Evolutionary conservation across 305 asterid species (phyloP).

Genomic region (Fraxinus sp.): DNA sequence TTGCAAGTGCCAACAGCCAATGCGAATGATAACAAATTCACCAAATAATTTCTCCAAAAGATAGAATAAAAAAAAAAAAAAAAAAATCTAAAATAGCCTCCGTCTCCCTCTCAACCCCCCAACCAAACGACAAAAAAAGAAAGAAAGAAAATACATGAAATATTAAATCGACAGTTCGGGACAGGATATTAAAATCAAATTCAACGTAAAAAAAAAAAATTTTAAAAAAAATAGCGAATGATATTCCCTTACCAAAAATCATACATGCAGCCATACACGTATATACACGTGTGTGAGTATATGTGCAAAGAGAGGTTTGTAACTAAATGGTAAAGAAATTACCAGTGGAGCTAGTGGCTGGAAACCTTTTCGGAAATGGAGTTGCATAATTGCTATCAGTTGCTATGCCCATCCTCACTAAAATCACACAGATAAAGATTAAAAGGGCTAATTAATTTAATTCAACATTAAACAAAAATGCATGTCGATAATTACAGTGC

Average conservation of each 20-base stretch:
- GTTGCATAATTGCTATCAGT: constrained; percentile 18
- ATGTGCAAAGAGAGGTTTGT: background rate
- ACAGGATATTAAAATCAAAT: background rate
- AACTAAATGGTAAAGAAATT: background rate
- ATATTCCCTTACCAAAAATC: background rate
- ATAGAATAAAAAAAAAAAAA: background rate
- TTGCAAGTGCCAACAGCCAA: background rate
- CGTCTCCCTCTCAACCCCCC: background rate
- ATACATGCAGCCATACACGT: constrained; percentile 5
- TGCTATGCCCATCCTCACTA: constrained; percentile 41
- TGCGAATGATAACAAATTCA: background rate
- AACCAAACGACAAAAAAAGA: background rate
- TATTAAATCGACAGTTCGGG: background rate
- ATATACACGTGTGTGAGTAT: background rate
- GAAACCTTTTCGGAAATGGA: constrained; percentile 33
- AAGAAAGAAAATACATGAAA: background rate
- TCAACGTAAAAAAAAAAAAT: background rate
- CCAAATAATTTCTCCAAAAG: background rate
- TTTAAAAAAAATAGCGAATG: background rate
- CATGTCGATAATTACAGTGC: constrained; percentile 3
- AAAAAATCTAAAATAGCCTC: background rate
- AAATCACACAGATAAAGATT: constrained; percentile 13
- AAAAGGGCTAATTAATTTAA: background rate
- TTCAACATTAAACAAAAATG: constrained; percentile 21
- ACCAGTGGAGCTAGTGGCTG: constrained; percentile 35